phyloP scores from a whole-genome alignment of 352 stramenopile genomes.

The Phytophthora idaei region DNA sequence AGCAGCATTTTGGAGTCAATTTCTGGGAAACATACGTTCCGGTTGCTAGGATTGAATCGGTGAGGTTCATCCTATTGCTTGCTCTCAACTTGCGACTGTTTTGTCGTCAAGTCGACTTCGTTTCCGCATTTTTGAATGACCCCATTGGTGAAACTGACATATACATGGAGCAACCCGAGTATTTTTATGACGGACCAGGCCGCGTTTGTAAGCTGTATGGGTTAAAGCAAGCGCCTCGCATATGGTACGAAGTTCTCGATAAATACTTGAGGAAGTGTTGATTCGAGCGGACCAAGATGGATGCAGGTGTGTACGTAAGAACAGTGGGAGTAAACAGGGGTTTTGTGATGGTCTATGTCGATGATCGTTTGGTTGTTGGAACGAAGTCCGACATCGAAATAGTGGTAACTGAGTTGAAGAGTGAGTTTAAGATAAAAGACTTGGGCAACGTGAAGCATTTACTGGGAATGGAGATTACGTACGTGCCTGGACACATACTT shows the following conservation, averaged over 20 bases:
- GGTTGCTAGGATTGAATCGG: background rate
- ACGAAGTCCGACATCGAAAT: conserved; percentile 6
- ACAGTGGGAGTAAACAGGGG: conserved; percentile 1
- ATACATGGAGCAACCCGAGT: background rate
- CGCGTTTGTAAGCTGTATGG: conserved; percentile 5
- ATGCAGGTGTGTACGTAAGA: background rate
- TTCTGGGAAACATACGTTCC: conserved; percentile 1
- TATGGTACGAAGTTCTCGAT: background rate
- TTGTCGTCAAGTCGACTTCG: background rate
- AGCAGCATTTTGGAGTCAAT: background rate
- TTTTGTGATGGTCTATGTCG: background rate
- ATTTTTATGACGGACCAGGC: background rate
- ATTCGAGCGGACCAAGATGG: background rate
- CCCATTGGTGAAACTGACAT: background rate
- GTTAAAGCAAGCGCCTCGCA: background rate
- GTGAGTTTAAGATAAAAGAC: conserved; percentile 11
- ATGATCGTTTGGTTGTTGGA: conserved; percentile 11
- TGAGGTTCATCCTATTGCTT: conserved; percentile 1
- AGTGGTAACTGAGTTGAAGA: conserved; percentile 2
- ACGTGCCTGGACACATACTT: background rate
- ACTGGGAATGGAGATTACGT: conserved; percentile 11
- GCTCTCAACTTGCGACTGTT: background rate
- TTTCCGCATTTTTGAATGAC: background rate
- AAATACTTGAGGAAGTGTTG: background rate
- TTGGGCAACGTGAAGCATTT: conserved; percentile 6